These are phyloP conservation scores for Penicillium sp. DNA, from an alignment of 2,329 filamentous ascomycete genomes.

Conservation along the genomic window DNA sequence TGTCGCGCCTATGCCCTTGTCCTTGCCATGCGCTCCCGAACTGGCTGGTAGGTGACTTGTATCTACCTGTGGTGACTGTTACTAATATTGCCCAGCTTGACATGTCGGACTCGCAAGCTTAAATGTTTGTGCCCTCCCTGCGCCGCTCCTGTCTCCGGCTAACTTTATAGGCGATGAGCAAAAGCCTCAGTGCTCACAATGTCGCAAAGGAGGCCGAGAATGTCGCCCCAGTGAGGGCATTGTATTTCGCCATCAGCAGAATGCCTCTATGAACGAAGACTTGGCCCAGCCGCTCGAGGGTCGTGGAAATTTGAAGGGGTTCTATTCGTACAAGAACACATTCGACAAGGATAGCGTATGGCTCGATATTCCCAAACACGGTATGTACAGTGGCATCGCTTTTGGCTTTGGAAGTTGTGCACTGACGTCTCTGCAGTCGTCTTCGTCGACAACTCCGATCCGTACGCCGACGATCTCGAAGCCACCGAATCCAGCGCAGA, in stretches of 20 bases:
- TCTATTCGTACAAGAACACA: conserved; percentile 66
- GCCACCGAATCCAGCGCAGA: conserved; percentile 33
- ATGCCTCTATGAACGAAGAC: conserved; percentile 63
- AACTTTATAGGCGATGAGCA: conserved; percentile 50
- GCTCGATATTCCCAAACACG: conserved; percentile 60
- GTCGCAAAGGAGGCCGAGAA: conserved; percentile 58
- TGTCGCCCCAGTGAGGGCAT: conserved; percentile 62
- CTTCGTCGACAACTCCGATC: conserved; percentile 62
- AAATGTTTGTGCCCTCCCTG: conserved; percentile 48
- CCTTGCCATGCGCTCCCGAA: conserved; percentile 42
- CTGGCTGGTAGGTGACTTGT: conserved; percentile 38
- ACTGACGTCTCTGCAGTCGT: conserved; percentile 45
- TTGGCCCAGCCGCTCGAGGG: conserved; percentile 39
- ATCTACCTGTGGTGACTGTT: neutral
- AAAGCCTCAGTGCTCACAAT: conserved; percentile 61
- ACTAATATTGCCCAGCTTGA: conserved; percentile 40
- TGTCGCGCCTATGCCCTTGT: conserved; percentile 27
- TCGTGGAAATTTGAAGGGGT: conserved; percentile 54
- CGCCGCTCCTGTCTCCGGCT: neutral
- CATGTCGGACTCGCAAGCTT: conserved; percentile 60
- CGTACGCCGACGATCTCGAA: conserved; percentile 54
- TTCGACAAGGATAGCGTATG: conserved; percentile 61
- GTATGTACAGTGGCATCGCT: conserved; percentile 29
- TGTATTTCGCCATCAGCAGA: conserved; percentile 67
- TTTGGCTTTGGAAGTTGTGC: neutral